Conservation (phyloP, 352 stramenopile genomes). For the Pythium pyrilobum region DNA sequence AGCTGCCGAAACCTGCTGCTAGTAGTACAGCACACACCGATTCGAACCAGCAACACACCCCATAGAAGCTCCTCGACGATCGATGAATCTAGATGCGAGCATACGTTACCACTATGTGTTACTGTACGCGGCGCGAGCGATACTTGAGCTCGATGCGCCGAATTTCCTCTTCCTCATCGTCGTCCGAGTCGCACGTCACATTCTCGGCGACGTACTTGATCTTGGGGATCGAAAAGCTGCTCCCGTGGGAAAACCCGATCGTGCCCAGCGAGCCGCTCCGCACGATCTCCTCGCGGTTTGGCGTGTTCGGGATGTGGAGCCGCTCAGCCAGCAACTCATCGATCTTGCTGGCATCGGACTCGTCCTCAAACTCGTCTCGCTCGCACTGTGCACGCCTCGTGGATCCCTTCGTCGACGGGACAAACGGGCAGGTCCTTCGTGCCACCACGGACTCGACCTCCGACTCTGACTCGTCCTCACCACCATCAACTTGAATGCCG, state of each 20-base stretch:
- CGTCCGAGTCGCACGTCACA: conserved; percentile 54
- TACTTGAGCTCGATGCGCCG: conserved; percentile 78
- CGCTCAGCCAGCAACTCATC: conserved; percentile 7
- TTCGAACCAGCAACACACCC: not conserved
- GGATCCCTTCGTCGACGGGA: not conserved
- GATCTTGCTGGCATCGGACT: conserved; percentile 9
- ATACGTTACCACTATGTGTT: too few relatives aligned
- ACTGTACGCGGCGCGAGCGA: conserved; percentile 19
- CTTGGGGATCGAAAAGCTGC: conserved; percentile 62
- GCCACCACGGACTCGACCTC: too few relatives aligned
- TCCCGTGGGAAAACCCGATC: conserved; percentile 16
- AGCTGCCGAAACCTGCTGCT: too few relatives aligned
- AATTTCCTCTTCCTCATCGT: conserved; percentile 72
- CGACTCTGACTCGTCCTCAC: too few relatives aligned
- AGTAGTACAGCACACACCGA: not conserved
- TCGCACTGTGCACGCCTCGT: conserved; percentile 9
- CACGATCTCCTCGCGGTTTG: conserved; percentile 20
- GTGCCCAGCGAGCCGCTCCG: conserved; percentile 5
- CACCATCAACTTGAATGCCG: too few relatives aligned
- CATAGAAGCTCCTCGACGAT: conserved; percentile 4
- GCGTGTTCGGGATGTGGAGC: conserved; percentile 14
- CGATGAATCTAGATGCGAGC: too few relatives aligned
- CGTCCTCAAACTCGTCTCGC: conserved; percentile 20
- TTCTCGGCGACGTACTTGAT: conserved; percentile 56
- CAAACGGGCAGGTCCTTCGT: not conserved